Evolutionary conservation across 1,284 basidiomycete genomes (phyloP).

Genomic region (Ustilago curta): DNA sequence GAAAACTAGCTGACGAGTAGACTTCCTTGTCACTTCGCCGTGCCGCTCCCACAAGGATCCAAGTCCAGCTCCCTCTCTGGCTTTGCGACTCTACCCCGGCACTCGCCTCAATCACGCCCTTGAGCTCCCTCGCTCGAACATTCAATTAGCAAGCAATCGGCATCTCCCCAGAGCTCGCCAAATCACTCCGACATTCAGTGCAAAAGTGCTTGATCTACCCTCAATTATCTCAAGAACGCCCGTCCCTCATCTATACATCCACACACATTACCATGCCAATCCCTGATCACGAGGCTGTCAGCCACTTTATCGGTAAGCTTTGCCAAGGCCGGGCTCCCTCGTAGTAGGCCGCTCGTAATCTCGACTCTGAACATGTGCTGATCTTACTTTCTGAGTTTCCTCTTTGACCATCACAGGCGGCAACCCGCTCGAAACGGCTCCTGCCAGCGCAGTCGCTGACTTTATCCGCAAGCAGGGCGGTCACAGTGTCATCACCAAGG

Average conservation of each 20-base stretch:
- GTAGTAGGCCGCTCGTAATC: too few species aligned
- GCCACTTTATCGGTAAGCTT: slow-evolving; percentile 65
- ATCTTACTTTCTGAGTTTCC: background rate
- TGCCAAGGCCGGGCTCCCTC: background rate
- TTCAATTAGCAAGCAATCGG: background rate
- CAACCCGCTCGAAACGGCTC: slow-evolving; percentile 86
- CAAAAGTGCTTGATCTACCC: slow-evolving; percentile 4
- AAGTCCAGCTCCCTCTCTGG: slow-evolving; percentile 33
- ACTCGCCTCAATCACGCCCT: background rate
- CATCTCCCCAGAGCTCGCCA: background rate
- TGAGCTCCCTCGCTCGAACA: slow-evolving; percentile 27
- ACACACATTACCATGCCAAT: slow-evolving; percentile 37
- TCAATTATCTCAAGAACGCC: background rate
- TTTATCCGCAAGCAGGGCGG: slow-evolving; percentile 92
- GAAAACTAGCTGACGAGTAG: slow-evolving; percentile 4
- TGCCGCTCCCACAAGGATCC: background rate
- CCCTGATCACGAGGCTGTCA: slow-evolving; percentile 62
- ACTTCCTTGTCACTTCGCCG: background rate
- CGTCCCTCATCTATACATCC: background rate
- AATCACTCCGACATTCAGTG: background rate
- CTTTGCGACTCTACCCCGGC: background rate
- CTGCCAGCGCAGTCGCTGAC: slow-evolving; percentile 83
- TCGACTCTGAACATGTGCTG: slow-evolving; percentile 9
- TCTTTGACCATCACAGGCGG: slow-evolving; percentile 76
- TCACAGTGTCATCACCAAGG: slow-evolving; percentile 99